Conservation (phyloP, 2,329 filamentous ascomycete species). For the Tolypocladium guangdongense region DNA sequence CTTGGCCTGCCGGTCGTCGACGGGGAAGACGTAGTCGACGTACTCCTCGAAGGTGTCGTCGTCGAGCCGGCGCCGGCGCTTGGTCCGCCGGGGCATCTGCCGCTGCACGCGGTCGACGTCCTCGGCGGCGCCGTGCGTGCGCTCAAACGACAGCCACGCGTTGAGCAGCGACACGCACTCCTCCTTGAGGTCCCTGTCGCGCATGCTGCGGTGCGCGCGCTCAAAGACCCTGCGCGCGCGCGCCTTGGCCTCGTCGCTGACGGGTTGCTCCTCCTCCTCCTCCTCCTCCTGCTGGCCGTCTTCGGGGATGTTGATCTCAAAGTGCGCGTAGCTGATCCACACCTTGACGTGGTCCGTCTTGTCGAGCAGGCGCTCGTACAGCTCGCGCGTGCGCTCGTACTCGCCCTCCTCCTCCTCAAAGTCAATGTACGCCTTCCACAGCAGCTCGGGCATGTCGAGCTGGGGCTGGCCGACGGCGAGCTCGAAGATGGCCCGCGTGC, state of each 20-base stretch:
- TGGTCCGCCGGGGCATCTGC: slow-evolving; percentile 88
- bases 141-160: slow-evolving; percentile 87
- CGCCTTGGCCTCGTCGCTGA: slow-evolving; percentile 74
- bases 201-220: slow-evolving; percentile 76
- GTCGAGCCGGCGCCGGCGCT: slow-evolving; percentile 84
- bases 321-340: slow-evolving; percentile 97
- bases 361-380: slow-evolving; percentile 84
- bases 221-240: slow-evolving; percentile 77
- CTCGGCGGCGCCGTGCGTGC: slow-evolving; percentile 63
- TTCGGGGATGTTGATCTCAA: slow-evolving; percentile 90
- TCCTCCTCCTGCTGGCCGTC: slow-evolving; percentile 36
- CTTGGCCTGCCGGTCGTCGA: slow-evolving; percentile 78
- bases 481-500: slow-evolving; percentile 84
- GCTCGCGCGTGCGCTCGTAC: slow-evolving; percentile 65
- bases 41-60: slow-evolving; percentile 93
- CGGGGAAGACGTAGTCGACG: slow-evolving; percentile 93
- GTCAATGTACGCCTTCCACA: slow-evolving; percentile 98
- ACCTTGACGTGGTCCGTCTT: slow-evolving; percentile 99
- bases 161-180: slow-evolving; percentile 88
- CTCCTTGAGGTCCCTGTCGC: slow-evolving; percentile 81
- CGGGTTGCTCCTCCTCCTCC: slow-evolving; percentile 52
- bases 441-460: slow-evolving; percentile 91
- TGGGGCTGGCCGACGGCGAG: slow-evolving; percentile 71
- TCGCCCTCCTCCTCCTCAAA: slow-evolving; percentile 95
- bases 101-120: slow-evolving; percentile 77